Evolutionary conservation across 345 rosid species (phyloP), one percentile per base, ranked within the genome.

Genomic region (Camelina sativa): DNA sequence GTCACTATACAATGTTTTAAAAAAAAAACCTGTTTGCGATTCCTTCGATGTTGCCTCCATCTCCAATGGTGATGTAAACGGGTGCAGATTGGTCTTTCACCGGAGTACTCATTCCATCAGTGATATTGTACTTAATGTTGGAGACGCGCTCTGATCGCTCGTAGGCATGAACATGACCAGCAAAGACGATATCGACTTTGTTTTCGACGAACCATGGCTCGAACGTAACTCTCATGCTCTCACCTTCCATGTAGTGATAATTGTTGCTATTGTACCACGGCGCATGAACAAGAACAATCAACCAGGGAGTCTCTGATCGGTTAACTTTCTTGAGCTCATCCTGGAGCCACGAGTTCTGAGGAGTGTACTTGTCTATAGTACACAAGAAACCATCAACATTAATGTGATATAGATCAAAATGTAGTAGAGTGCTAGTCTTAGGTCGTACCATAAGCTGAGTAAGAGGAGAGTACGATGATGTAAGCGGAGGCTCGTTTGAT

Each of bases 1-100:
- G 8, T 12, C 17, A 38, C 0, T 19, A 32, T 32, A 30, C 19
- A 54, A 32, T 66, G 2, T 20, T 48, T 15, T 44, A 3, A 28
- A 28, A 28, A 4, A 28, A 0, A 53, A 61, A 86, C 90, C 70
- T 71, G 10, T 58, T 79, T 16, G 90, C 90, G 16, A 87, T 73
- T 77, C 96, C 96, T 86, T 89, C 96, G 3, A 83, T 84, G 69
- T 89, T 89, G 40, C 95, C 95, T 66, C 92, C 95, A 68, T 87
- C 95, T 15, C 94, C 91, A 8, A 89, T 86, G 4, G 86, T 89
- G 19, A 87, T 75, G 41, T 86, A 86, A 11, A 87, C 84, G 0
- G 90, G 92, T 2, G 92, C 96, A 6, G 84, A 80, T 61, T 65
- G 67, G 63, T 87, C 79, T 30, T 81, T 65, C 11, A 75, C 70